Evolutionary conservation across 768 basidiomycete species (phyloP), one percentile per base, ranked within the genome.

Genomic region (Mycena indigotica): DNA sequence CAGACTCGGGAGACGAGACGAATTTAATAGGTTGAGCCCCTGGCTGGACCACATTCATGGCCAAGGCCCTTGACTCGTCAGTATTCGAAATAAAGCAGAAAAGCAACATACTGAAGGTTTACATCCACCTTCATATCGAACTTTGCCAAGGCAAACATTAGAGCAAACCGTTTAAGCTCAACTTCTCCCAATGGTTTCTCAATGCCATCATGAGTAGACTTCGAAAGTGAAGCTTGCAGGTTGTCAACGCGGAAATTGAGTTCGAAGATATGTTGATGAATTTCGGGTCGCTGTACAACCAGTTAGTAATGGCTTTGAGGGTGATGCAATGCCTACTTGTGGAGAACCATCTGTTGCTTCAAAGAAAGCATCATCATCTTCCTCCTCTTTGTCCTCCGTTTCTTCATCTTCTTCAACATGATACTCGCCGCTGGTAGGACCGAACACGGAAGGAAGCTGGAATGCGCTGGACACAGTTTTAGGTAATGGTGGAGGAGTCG

Each of bases 101-200:
- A 29, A 4, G n/a, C 53, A 55, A 46, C 77, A 54, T 65, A 93
- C 86, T 86, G 84, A 41, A 98, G 82, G 61, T 84, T 86, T 41
- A 98, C 78, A 64, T 89, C 86, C 26, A 97, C 92, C 45, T 82
- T 83, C 86, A 98, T 89, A 71, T 93, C 89, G 67, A 83, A 93
- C 67, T 94, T 88, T 5, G 90, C 83, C 53, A 94, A 73, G 0
- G 83, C 82, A 63, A 95, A 90, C 8, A 76, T 75, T 46, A 98
- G 74, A 24, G 81, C 81, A 69, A 98, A 99, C 25, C 83, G 81
- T 59, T 91, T 84, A 13, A 99, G 80, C 10, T 82, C 78, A 12
- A 96, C 81, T 66, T 92, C 83, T 23, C 93, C 96, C 16, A 99
- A 75, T 3, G 80, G 80, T 41, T 79, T 85, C 63, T 99, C 97